phyloP scores from a whole-genome alignment of 2,329 filamentous ascomycete species.

The Didymella sp. region DNA sequence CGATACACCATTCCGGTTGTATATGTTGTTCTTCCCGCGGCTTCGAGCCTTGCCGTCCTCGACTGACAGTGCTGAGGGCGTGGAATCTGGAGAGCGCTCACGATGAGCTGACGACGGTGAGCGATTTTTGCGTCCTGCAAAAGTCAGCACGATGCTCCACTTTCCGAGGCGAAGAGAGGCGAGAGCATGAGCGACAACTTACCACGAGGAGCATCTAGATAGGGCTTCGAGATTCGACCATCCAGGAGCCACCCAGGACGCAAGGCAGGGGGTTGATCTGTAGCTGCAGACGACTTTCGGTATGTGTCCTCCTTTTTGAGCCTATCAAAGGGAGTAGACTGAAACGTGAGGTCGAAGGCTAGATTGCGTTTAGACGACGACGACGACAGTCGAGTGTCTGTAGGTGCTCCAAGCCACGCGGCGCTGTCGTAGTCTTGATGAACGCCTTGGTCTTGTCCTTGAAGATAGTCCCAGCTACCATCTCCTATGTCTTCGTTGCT shows the following conservation, averaged over 20 bases:
- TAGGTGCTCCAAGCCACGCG: background rate
- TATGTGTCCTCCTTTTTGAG: background rate
- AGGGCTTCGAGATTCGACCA: background rate
- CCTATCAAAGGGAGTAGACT: background rate
- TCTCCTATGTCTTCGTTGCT: background rate
- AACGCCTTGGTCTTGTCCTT: background rate
- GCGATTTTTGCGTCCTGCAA: background rate
- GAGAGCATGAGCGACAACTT: background rate
- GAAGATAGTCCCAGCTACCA: background rate
- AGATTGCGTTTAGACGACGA: background rate
- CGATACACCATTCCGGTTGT: conserved; percentile 3
- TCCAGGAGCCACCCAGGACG: background rate
- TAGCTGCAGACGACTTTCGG: background rate
- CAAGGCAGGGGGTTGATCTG: background rate
- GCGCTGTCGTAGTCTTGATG: background rate
- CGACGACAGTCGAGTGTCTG: background rate
- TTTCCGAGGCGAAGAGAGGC: background rate
- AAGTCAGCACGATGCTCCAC: background rate
- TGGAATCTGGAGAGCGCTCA: background rate
- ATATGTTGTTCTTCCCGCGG: background rate
- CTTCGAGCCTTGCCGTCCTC: background rate
- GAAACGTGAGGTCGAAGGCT: background rate
- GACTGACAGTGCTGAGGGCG: background rate
- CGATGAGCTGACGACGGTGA: background rate
- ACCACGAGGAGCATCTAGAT: background rate